Evolutionary conservation across 345 rosid genomes (phyloP), one percentile per base, ranked within the genome.

Genomic region (Euphorbia lathyris): DNA sequence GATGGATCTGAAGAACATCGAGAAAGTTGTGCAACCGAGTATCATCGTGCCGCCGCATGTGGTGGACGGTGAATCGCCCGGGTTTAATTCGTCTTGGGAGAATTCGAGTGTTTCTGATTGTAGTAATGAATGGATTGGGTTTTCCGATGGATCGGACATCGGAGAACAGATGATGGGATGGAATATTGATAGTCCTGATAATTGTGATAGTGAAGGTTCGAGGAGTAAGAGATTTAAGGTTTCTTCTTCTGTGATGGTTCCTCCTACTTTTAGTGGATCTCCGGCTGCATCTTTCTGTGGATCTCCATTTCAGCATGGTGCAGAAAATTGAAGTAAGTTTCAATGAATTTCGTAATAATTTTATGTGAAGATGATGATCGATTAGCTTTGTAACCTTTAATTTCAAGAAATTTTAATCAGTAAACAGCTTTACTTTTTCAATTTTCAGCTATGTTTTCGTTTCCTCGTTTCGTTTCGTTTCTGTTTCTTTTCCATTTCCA

Each of bases 211-310:
- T 20, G 76, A 26, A 68, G 83, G 74, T 27, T 86, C 86, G 4
- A 82, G 86, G 79, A 82, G 85, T 23, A 88, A 86, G 77, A 84
- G 90, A 79, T 82, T 83, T 7, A 88, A 83, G 83, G 93, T 86
- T 22, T 86, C 88, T 27, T 84, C 90, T 36, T 84, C 87, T 0
- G 82, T 88, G 42, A 53, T 83, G 64, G 84, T 86, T 68, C 93
- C 93, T 72, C 88, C 92, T 23, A 82, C 83, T 1, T 86, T 84
- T 45, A 79, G 84, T 63, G 81, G 66, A 34, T 65, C 81, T 12
- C 65, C 71, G n/a, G n/a, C n/a, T 26, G 30, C 76, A 47, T 47
- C 66, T 4, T 73, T 66, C 5, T 45, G 70, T 2, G 63, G 55
- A 4, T 76, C 71, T n/a, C 69, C 78, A 12, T 66, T 29, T 11